Percentiles rank a stretch among this genome's conserved stretches.
phyloP scores from a whole-genome alignment of 441 rosid genomes.

The Erodium moschatum region DNA sequence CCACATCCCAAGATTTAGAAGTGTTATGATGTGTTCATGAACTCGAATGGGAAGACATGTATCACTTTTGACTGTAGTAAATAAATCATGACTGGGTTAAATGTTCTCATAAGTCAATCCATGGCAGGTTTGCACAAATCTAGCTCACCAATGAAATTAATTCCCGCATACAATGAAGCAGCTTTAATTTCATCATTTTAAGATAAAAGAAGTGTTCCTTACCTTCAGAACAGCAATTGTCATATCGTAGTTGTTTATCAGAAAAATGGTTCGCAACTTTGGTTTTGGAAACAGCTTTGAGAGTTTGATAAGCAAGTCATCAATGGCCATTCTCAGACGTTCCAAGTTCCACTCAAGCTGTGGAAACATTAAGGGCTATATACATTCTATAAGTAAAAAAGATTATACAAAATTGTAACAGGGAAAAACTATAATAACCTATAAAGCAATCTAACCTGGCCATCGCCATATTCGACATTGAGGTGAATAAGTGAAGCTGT shows the following conservation, averaged over 20 bases:
- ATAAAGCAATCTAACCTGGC: conserved; percentile 56
- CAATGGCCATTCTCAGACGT: conserved; percentile 88
- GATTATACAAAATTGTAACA: neutral
- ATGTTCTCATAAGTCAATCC: no score
- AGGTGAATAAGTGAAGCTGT: conserved; percentile 94
- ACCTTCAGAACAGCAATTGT: conserved; percentile 84
- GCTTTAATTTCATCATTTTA: no score
- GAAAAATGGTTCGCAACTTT: conserved; percentile 77
- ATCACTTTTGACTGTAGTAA: no score
- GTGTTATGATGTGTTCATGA: no score
- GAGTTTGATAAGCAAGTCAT: conserved; percentile 79
- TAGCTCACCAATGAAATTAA: no score
- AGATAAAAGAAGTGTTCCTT: conserved; percentile 16
- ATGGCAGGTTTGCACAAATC: no score
- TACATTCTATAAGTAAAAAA: conserved; percentile 6
- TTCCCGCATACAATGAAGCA: no score
- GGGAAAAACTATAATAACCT: neutral
- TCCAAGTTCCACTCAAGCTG: conserved; percentile 98
- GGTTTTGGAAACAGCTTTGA: conserved; percentile 65
- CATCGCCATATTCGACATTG: conserved; percentile 91
- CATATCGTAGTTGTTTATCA: conserved; percentile 95
- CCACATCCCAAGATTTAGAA: neutral
- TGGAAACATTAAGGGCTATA: conserved; percentile 21
- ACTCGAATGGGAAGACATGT: no score
- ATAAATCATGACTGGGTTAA: no score